A percentile compares a stretch with the other conserved stretches of the same genome.
These are phyloP conservation scores for Colletotrichum viniferum DNA, from an alignment of 2,329 filamentous ascomycete species.

Conservation along the genomic window DNA sequence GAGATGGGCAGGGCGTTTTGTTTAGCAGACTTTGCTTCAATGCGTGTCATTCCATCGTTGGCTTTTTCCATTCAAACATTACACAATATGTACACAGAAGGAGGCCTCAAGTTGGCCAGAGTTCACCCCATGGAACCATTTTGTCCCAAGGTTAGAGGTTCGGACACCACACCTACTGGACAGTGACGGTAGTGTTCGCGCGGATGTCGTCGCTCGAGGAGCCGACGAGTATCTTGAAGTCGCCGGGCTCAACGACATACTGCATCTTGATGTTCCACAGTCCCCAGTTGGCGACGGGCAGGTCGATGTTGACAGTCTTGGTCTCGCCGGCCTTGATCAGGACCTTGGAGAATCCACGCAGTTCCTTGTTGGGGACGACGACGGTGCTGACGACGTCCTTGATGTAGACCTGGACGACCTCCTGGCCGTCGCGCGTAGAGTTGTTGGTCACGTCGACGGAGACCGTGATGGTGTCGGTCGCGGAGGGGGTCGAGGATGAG, in stretches of 20 bases:
- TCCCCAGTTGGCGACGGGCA: slow-evolving; percentile 61
- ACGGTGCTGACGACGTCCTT: slow-evolving; percentile 66
- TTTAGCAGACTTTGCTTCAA: neutral
- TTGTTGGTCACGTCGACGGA: slow-evolving; percentile 68
- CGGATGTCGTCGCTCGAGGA: slow-evolving; percentile 61
- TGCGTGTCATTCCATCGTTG: neutral
- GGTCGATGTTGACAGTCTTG: slow-evolving; percentile 52
- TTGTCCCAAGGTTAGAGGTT: neutral
- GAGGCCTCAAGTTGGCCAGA: neutral
- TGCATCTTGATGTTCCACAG: slow-evolving; percentile 67
- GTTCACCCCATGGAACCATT: neutral
- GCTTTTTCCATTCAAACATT: neutral
- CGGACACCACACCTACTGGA: slow-evolving; percentile 31
- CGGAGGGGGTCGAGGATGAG: slow-evolving; percentile 49
- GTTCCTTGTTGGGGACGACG: slow-evolving; percentile 66
- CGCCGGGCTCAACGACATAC: slow-evolving; percentile 76
- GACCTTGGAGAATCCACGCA: slow-evolving; percentile 73
- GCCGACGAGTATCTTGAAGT: slow-evolving; percentile 69
- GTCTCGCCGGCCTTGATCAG: slow-evolving; percentile 63
- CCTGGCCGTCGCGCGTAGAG: slow-evolving; percentile 60
- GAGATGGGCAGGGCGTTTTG: neutral
- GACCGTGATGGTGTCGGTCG: slow-evolving; percentile 59
- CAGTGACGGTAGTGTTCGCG: slow-evolving; percentile 60
- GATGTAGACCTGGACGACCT: slow-evolving; percentile 73
- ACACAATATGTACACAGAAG: slow-evolving; percentile 13